Conservation (phyloP, 495 filamentous ascomycete genomes). For the Penicillium fimorum region DNA sequence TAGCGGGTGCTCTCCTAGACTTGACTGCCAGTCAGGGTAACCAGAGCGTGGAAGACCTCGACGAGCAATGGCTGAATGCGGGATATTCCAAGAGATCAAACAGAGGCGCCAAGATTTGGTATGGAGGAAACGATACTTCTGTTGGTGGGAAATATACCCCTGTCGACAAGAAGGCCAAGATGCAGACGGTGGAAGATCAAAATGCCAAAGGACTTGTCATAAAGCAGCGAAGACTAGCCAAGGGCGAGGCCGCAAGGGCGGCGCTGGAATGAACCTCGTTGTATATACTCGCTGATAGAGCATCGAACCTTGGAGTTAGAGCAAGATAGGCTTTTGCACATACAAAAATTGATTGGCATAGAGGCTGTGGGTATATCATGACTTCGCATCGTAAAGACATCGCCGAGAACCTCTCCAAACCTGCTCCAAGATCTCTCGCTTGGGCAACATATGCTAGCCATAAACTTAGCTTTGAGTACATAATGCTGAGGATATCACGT, state of each 20-base stretch:
- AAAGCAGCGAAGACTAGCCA: conserved; percentile 55
- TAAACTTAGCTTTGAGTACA: conserved; percentile 11
- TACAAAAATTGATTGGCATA: not conserved
- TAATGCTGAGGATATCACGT: conserved; percentile 19
- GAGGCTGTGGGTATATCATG: conserved; percentile 21
- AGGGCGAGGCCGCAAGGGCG: conserved; percentile 20
- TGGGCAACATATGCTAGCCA: conserved; percentile 63
- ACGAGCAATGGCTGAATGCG: conserved; percentile 27
- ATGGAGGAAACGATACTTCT: conserved; percentile 62
- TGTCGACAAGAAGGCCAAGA: conserved; percentile 61
- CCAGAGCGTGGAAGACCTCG: conserved; percentile 25
- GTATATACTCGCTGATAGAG: conserved; percentile 18
- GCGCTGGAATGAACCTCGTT: conserved; percentile 4
- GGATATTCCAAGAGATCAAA: conserved; percentile 23
- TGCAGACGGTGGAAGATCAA: conserved; percentile 64
- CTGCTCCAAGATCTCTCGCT: conserved; percentile 66
- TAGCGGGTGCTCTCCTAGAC: conserved; percentile 67
- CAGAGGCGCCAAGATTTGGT: conserved; percentile 61
- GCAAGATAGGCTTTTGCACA: not conserved
- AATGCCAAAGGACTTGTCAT: conserved; percentile 74
- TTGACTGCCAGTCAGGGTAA: conserved; percentile 54
- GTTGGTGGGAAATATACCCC: conserved; percentile 67
- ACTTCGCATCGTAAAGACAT: conserved; percentile 71
- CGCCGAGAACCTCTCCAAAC: conserved; percentile 80
- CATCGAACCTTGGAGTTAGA: not conserved